phyloP scores from a whole-genome alignment of 169 alveolate species.

The Ichthyophthirius multifiliis region DNA sequence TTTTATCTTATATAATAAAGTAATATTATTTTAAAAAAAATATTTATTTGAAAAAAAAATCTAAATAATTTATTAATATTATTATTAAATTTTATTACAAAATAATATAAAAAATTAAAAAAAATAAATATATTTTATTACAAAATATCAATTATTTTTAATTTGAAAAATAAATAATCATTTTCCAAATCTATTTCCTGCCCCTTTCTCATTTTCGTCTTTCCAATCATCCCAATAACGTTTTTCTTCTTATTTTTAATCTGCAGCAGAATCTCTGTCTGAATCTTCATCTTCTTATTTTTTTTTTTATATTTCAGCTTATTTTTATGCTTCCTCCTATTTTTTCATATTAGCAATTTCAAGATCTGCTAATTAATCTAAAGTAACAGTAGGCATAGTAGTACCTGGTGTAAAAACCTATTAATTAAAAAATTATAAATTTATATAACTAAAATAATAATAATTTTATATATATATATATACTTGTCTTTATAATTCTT shows the following conservation, averaged over 20 bases:
- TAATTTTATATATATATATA: not conserved
- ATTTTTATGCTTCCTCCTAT: slow-evolving; percentile 18
- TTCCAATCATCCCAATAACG: slow-evolving; percentile 61
- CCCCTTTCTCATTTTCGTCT: slow-evolving; percentile 62
- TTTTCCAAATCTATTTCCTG: slow-evolving; percentile 48
- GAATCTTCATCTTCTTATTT: slow-evolving; percentile 32
- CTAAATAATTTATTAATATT: too few species aligned
- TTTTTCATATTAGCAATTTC: slow-evolving; percentile 16
- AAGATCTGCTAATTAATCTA: slow-evolving; percentile 51
- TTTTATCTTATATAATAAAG: too few species aligned
- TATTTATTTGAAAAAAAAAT: too few species aligned
- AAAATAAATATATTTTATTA: too few species aligned
- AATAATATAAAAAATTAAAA: too few species aligned
- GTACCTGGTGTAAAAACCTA: slow-evolving; percentile 41
- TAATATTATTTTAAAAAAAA: too few species aligned
- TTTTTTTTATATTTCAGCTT: slow-evolving; percentile 12
- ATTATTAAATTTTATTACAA: too few species aligned
- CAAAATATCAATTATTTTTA: too few species aligned
- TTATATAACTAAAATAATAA: not conserved
- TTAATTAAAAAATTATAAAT: not conserved
- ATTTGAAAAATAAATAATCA: too few species aligned
- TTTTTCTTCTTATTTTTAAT: slow-evolving; percentile 30
- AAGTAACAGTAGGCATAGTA: slow-evolving; percentile 17
- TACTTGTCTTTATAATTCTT: not conserved
- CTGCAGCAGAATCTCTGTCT: slow-evolving; percentile 37